A percentile compares a stretch with the other conserved stretches of the same genome.
Evolutionary conservation across 495 filamentous ascomycete genomes (phyloP).

Genomic region (Cenococcum geophilum): DNA sequence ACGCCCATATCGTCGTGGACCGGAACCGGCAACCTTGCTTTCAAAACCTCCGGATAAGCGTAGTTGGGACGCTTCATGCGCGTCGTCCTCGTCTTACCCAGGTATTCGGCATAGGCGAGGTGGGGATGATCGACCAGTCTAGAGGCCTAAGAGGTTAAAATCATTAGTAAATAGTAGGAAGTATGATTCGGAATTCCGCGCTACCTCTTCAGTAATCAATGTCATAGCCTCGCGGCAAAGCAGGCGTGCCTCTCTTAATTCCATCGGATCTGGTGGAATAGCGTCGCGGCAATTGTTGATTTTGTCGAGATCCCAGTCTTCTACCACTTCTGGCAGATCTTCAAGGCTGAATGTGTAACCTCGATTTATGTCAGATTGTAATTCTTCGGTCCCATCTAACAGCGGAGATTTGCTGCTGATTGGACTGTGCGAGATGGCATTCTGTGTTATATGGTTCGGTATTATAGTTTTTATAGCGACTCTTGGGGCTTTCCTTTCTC

Average conservation of each 20-base stretch:
- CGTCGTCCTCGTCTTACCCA: slow-evolving; percentile 24
- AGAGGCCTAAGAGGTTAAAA: slow-evolving; percentile 18
- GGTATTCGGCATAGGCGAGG: slow-evolving; percentile 30
- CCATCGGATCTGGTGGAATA: slow-evolving; percentile 26
- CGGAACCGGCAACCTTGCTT: slow-evolving; percentile 23
- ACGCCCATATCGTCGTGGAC: slow-evolving; percentile 26
- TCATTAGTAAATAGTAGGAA: not conserved
- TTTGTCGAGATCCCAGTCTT: slow-evolving; percentile 23
- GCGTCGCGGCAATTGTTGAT: slow-evolving; percentile 14
- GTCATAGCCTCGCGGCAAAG: slow-evolving; percentile 33
- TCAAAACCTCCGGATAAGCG: slow-evolving; percentile 29
- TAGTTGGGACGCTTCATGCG: slow-evolving; percentile 34
- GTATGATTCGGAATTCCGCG: not conserved
- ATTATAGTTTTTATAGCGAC: not conserved
- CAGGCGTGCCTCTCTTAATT: slow-evolving; percentile 26
- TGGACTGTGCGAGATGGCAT: slow-evolving; percentile 5
- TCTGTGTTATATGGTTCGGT: too few relatives aligned
- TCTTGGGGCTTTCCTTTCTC: not conserved
- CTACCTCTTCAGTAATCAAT: slow-evolving; percentile 31
- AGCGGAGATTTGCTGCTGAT: slow-evolving; percentile 10
- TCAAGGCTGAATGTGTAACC: slow-evolving; percentile 25
- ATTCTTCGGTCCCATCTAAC: slow-evolving; percentile 8
- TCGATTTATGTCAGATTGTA: slow-evolving; percentile 14
- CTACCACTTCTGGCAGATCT: slow-evolving; percentile 1
- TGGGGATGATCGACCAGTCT: slow-evolving; percentile 31